A percentile compares a stretch with the other conserved stretches of the same genome.
Conservation (phyloP, 257 asterid genomes). For the Gentiana straminea region DNA sequence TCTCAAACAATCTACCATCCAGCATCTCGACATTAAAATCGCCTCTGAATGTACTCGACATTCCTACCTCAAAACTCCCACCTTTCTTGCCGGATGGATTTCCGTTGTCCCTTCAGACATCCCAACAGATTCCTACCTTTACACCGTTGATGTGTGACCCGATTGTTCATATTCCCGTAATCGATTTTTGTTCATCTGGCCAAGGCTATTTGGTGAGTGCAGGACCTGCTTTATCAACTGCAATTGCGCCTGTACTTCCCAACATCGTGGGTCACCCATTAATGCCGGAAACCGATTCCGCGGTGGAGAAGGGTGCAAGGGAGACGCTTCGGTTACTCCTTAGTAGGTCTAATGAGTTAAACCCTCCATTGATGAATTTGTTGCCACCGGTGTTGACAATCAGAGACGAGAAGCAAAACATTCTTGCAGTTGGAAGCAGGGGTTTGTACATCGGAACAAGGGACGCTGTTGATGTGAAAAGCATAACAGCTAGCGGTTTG, state of each 20-base stretch:
- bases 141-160: constrained; percentile 79
- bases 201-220: constrained; percentile 82
- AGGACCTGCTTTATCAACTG: constrained; percentile 49
- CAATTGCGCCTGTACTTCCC: constrained; percentile 41
- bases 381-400: constrained; percentile 39
- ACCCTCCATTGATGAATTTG: constrained; percentile 39
- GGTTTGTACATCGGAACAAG: constrained; percentile 55
- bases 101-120: constrained; percentile 29
- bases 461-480: constrained; percentile 17
- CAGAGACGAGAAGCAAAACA: constrained; percentile 26
- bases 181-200: constrained; percentile 74
- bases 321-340: constrained; percentile 85
- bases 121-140: constrained; percentile 71
- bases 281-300: constrained; percentile 42
- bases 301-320: constrained; percentile 66
- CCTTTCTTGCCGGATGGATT: constrained; percentile 46
- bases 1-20: constrained; percentile 40
- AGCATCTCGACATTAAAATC: constrained; percentile 29
- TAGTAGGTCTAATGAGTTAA: constrained; percentile 54
- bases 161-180: constrained; percentile 73
- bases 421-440: constrained; percentile 51
- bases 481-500: constrained; percentile 35
- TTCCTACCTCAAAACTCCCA: constrained; percentile 49
- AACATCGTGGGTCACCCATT: constrained; percentile 37
- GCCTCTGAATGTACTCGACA: constrained; percentile 28